Percentiles rank a stretch among this genome's conserved stretches.
phyloP scores from a whole-genome alignment of 305 asterid genomes.

The Coffea humblotiana region DNA sequence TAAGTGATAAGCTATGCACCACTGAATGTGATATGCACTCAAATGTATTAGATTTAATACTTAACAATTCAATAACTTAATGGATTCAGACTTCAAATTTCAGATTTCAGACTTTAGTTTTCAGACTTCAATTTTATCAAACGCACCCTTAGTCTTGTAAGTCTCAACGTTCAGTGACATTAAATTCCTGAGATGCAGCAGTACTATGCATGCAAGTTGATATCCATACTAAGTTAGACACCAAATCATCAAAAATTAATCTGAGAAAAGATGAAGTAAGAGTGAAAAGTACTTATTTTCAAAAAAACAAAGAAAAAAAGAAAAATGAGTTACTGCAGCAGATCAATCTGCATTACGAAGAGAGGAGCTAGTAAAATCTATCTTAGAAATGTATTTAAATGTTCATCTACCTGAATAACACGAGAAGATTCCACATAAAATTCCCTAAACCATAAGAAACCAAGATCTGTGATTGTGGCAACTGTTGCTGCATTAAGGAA shows the following conservation, averaged over 20 bases:
- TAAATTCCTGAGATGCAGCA: neutral
- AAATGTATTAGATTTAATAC: no score
- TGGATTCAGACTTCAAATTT: no score
- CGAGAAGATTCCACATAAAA: slow-evolving; percentile 99
- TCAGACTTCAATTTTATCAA: no score
- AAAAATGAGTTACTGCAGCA: neutral
- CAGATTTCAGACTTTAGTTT: no score
- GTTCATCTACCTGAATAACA: slow-evolving; percentile 80
- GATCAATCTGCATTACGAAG: slow-evolving; percentile 2
- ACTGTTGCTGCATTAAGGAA: slow-evolving; percentile 75
- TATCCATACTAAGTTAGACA: neutral
- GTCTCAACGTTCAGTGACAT: neutral
- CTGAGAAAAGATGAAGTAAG: neutral
- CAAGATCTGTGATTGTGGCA: slow-evolving; percentile 83
- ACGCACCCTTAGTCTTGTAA: neutral
- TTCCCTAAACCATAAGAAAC: slow-evolving; percentile 98
- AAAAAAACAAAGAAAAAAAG: neutral
- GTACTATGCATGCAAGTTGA: neutral
- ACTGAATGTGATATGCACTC: no score
- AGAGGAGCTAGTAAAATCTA: neutral
- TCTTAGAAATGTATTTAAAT: neutral
- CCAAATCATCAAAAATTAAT: neutral
- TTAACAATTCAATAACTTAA: no score
- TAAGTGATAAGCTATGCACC: no score
- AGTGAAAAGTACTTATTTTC: neutral